A percentile compares a stretch with the other conserved stretches of the same genome.
Evolutionary conservation across 1,284 basidiomycete species (phyloP).

Genomic region (Cryptococcus hybrid): DNA sequence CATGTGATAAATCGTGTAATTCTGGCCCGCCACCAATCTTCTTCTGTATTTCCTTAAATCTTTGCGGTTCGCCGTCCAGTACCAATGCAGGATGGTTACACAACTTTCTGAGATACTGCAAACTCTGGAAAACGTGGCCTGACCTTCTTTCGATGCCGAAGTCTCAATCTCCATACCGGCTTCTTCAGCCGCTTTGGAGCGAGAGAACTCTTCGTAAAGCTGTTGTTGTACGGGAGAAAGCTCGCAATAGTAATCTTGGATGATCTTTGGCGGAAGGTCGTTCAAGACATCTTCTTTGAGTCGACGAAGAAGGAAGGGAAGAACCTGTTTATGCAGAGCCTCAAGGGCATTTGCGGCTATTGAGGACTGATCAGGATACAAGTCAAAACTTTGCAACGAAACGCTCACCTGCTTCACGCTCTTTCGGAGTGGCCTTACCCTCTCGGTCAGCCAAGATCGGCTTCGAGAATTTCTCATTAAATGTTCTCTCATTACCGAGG

Average conservation of each 20-base stretch:
- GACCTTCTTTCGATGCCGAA: constrained; percentile 44
- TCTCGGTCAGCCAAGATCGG: constrained; percentile 95
- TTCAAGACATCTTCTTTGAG: constrained; percentile 96
- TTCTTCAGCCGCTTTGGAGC: constrained; percentile 68
- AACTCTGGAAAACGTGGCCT: constrained; percentile 91
- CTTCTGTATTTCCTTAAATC: constrained; percentile 63
- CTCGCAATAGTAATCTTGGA: constrained; percentile 99
- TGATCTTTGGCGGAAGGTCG: constrained; percentile 98
- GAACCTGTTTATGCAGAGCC: constrained; percentile 95
- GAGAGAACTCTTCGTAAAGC: constrained; percentile 89
- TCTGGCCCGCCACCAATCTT: constrained; percentile 53
- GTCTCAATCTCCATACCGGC: constrained; percentile 63
- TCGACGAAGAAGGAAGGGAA: constrained; percentile 95
- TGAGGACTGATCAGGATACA: constrained; percentile 3
- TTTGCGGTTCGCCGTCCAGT: constrained; percentile 64
- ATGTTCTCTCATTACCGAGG: constrained; percentile 88
- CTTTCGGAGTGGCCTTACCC: constrained; percentile 82
- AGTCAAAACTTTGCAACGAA: not conserved
- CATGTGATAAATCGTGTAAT: constrained; percentile 79
- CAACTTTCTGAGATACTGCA: constrained; percentile 96
- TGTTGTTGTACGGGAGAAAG: constrained; percentile 89
- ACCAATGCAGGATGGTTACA: constrained; percentile 96
- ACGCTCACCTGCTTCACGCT: constrained; percentile 80
- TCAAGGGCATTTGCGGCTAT: constrained; percentile 88
- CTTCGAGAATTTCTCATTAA: constrained; percentile 95